Evolutionary conservation across 208 protist genomes (phyloP), one percentile per base, ranked within the genome.

Genomic region (Leishmania amazonensis): DNA sequence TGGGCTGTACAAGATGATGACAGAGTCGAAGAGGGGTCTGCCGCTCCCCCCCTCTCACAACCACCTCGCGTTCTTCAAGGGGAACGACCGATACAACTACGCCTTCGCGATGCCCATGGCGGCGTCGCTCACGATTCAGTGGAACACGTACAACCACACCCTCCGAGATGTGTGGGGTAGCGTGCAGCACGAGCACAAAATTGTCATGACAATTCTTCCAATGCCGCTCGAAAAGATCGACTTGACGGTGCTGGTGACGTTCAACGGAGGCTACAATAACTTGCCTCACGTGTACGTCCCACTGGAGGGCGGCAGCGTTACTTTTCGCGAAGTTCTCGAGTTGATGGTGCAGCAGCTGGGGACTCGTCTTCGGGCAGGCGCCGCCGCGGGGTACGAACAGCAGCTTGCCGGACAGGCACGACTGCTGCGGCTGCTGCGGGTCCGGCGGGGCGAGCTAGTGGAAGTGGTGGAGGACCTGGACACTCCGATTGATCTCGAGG

Each of bases 131-230:
- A 9, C 24, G 8, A 80, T 77, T 42, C 57, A 79, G 9, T 73
- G 62, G 65, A 54, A 80, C 8, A 45, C 19, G 35, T 80, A 79
- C 47, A 24, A 49, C 6, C 72, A n/a, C 45, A 83, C 83, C 19
- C 75, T 86, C 1, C 73, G 64, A n/a, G 67, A 86, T 38, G 57
- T 86, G 31, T 86, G 83, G 83, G 78, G 83, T 21, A 58, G 57
- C 2, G 78, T 38, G 17, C 72, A 79, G 47, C 75, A 81, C 5
- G 72, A 83, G 40, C 85, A 80, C 45, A 81, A 78, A 54, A 73
- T 91, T 47, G 89, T 86, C 57, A 89, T 89, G 81, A 86, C 80
- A 5, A 75, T 93, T 24, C 72, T 93, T n/a, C 90, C 88, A 17
- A 70, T 84, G 40, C 81, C 88, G 57, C 62, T 93, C 58, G 31